Evolutionary conservation across 345 rosid genomes (phyloP), one percentile per base, ranked within the genome.

Genomic region (Leavenworthia alabamica): DNA sequence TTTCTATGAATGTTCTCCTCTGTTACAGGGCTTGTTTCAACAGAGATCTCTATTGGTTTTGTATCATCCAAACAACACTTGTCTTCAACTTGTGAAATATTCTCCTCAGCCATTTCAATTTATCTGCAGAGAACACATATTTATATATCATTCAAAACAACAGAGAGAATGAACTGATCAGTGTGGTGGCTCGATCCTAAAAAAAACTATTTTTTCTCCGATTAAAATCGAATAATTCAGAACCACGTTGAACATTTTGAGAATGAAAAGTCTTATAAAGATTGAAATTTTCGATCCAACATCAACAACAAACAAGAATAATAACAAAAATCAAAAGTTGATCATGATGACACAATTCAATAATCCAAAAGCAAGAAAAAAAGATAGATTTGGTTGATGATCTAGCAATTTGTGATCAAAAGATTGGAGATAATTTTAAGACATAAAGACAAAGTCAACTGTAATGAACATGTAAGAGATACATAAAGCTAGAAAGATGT

Each of bases 31-130:
- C 19, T 13, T 53, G 73, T 26, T 51, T 42, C 72, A 17, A 22
- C 53, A 52, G 24, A 53, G 20, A 13, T 54, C 52, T 62, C 44
- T 27, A 15, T 3, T 20, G 51, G 57, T 22, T 53, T 69, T 35
- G 35, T 57, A 70, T 61, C 73, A 36, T 59, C 40, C 17, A 20
- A 54, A 54, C 74, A 70, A 37, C 57, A 62, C 12, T 70, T 64
- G 8, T 70, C 74, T 14, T 47, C 64, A 29, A 47, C 52, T 62
- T 70, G 68, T 39, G 74, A 11, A 55, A 31, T 2, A 39, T 70
- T 62, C 52, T 70, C 74, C 10, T 56, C 74, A 54, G 58, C 33
- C 74, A 70, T 70, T 55, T 28, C 41, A 52, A 36, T 19, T n/a
- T 42, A 42, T 33, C 73, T 69, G 42, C 49, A 61, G 24, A 69